These are phyloP conservation scores for Aspergillus sp. DNA, from an alignment of 2,329 filamentous ascomycete species.

Conservation along the genomic window DNA sequence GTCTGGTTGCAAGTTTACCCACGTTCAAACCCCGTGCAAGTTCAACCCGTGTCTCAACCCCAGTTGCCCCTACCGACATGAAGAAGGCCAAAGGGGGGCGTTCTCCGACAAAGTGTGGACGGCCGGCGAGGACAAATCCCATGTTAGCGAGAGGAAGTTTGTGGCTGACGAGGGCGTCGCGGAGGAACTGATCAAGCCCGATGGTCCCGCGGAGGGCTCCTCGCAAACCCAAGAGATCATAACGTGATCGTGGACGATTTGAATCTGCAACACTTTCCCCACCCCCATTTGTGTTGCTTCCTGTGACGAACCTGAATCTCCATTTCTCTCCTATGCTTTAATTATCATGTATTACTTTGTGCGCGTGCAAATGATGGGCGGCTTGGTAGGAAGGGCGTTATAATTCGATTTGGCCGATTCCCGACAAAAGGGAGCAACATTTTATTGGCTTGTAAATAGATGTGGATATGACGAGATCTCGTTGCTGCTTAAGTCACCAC, in stretches of 20 bases:
- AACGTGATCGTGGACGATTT: conserved; percentile 22
- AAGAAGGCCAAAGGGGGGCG: conserved; percentile 80
- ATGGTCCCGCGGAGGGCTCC: conserved; percentile 29
- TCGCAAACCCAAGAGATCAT: conserved; percentile 32
- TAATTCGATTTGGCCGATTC: conserved; percentile 9
- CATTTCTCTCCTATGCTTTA: conserved; percentile 10
- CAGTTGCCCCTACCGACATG: conserved; percentile 85
- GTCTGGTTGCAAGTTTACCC: conserved; percentile 83
- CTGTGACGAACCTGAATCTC: conserved; percentile 3
- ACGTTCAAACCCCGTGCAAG: conserved; percentile 80
- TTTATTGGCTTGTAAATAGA: conserved; percentile 26
- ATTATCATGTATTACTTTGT: conserved; percentile 27
- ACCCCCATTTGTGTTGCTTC: neutral
- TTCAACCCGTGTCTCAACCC: conserved; percentile 90
- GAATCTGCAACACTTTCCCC: neutral
- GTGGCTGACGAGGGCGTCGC: conserved; percentile 62
- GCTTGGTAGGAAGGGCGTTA: conserved; percentile 27
- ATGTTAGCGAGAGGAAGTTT: conserved; percentile 88
- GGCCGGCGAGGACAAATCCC: conserved; percentile 58
- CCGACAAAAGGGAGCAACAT: neutral
- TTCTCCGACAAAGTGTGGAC: conserved; percentile 93
- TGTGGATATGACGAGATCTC: conserved; percentile 17
- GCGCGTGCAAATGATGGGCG: conserved; percentile 20
- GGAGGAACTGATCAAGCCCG: conserved; percentile 73
- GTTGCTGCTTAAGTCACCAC: neutral